Percentiles rank a stretch among this genome's conserved stretches.
Evolutionary conservation across 768 basidiomycete species (phyloP).

Genomic region (Leccinellum albellum): DNA sequence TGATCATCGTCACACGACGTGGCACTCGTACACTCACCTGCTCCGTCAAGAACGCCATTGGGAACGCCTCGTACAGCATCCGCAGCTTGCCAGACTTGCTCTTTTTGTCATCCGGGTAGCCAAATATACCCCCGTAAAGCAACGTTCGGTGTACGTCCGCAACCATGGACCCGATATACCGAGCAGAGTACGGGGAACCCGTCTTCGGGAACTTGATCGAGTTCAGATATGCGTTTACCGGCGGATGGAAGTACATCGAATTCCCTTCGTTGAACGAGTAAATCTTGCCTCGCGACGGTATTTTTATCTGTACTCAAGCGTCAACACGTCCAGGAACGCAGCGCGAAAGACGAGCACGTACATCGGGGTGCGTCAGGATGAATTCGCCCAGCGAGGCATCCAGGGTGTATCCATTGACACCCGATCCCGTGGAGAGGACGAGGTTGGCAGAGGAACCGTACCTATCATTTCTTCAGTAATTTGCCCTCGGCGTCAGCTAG

Average conservation of each 20-base stretch:
- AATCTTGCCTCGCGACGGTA: slow-evolving; percentile 94
- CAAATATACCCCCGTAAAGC: slow-evolving; percentile 97
- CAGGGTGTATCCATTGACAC: slow-evolving; percentile 97
- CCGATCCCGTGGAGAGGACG: slow-evolving; percentile 90
- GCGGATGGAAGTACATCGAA: slow-evolving; percentile 86
- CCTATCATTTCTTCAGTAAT: slow-evolving; percentile 36
- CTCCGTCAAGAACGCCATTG: slow-evolving; percentile 93
- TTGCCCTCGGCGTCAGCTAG: neutral
- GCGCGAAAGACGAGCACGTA: slow-evolving; percentile 33
- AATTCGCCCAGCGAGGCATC: slow-evolving; percentile 96
- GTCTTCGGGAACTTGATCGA: slow-evolving; percentile 86
- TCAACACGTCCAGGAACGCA: slow-evolving; percentile 1
- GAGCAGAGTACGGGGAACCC: slow-evolving; percentile 80
- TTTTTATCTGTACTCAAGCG: slow-evolving; percentile 61
- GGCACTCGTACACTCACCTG: slow-evolving; percentile 51
- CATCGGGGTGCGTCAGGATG: slow-evolving; percentile 96
- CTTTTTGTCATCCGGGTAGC: slow-evolving; percentile 98
- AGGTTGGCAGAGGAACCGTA: slow-evolving; percentile 96
- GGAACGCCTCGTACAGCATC: slow-evolving; percentile 95
- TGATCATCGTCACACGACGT: neutral
- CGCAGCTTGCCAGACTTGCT: slow-evolving; percentile 93
- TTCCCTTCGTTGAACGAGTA: slow-evolving; percentile 99
- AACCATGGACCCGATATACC: slow-evolving; percentile 98
- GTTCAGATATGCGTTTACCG: slow-evolving; percentile 76
- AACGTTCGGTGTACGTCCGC: slow-evolving; percentile 96